phyloP scores from a whole-genome alignment of 2,329 filamentous ascomycete species.

The Periconia macrospinosa region DNA sequence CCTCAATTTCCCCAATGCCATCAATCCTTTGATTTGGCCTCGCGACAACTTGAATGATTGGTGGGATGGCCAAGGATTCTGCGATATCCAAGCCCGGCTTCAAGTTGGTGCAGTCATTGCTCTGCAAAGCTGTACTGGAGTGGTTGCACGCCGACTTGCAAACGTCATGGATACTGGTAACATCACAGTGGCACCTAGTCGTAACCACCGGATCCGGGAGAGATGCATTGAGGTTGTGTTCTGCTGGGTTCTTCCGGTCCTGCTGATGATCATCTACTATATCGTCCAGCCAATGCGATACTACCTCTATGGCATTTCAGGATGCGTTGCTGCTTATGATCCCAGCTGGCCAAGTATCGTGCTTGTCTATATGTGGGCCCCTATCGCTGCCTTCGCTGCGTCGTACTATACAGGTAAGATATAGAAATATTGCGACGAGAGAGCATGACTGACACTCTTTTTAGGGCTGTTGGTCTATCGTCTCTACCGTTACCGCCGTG shows the following conservation, averaged over 20 bases:
- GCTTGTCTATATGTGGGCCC: slow-evolving; percentile 59
- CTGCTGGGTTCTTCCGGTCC: slow-evolving; percentile 58
- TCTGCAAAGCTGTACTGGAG: slow-evolving; percentile 55
- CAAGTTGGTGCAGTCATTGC: slow-evolving; percentile 57
- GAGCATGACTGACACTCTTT: slow-evolving; percentile 12
- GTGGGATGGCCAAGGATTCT: slow-evolving; percentile 63
- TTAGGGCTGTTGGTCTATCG: slow-evolving; percentile 62
- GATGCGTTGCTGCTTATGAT: slow-evolving; percentile 59
- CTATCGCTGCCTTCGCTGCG: slow-evolving; percentile 56
- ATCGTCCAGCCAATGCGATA: slow-evolving; percentile 63
- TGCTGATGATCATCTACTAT: slow-evolving; percentile 61
- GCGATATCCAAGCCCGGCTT: slow-evolving; percentile 66
- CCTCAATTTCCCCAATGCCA: slow-evolving; percentile 60
- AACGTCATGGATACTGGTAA: slow-evolving; percentile 62
- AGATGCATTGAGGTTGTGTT: slow-evolving; percentile 56
- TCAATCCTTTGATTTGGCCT: slow-evolving; percentile 68
- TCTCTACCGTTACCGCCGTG: slow-evolving; percentile 61
- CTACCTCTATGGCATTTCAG: slow-evolving; percentile 59
- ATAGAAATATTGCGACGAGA: background rate
- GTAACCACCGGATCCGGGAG: slow-evolving; percentile 50
- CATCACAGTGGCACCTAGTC: slow-evolving; percentile 54
- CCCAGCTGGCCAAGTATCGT: slow-evolving; percentile 61
- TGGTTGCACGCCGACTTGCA: slow-evolving; percentile 64
- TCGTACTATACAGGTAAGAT: slow-evolving; percentile 61
- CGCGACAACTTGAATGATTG: slow-evolving; percentile 57